Percentiles rank a stretch among this genome's conserved stretches.
Conservation (phyloP, 352 stramenopile species). For the Pythium chondricola region DNA sequence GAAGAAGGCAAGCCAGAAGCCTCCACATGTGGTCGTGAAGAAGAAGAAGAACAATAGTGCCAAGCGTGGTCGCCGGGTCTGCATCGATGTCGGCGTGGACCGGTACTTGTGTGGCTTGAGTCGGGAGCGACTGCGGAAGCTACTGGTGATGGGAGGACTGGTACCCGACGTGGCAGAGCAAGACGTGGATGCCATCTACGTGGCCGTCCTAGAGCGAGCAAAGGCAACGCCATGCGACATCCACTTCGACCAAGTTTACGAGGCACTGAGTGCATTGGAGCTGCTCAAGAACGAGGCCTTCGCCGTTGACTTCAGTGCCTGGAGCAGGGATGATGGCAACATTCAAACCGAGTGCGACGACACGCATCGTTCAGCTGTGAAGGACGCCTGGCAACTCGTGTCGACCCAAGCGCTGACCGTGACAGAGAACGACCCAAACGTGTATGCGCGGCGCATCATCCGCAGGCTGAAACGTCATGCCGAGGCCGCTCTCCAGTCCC, state of each 20-base stretch:
- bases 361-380: constrained; percentile 17
- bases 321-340: background rate
- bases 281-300: constrained; percentile 3
- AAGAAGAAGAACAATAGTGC: constrained; percentile 20
- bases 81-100: constrained; percentile 2
- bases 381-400: constrained; percentile 31
- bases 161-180: constrained; percentile 20
- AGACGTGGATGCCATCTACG: constrained; percentile 41
- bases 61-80: background rate
- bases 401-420: constrained; percentile 26
- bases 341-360: background rate
- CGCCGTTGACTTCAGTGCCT: constrained; percentile 5
- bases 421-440: constrained; percentile 51
- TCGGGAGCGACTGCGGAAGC: constrained; percentile 25
- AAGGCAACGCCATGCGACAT: constrained; percentile 6
- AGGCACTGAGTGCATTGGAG: background rate
- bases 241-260: constrained; percentile 16
- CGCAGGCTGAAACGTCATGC: background rate
- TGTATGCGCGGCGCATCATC: constrained; percentile 21
- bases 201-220: constrained; percentile 1
- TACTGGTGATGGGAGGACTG: constrained; percentile 35
- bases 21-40: constrained; percentile 20
- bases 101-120: constrained; percentile 42
- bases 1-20: constrained; percentile 3
- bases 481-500: background rate